Conservation (phyloP, 2,329 filamentous ascomycete species). For the Monosporascus sp. region DNA sequence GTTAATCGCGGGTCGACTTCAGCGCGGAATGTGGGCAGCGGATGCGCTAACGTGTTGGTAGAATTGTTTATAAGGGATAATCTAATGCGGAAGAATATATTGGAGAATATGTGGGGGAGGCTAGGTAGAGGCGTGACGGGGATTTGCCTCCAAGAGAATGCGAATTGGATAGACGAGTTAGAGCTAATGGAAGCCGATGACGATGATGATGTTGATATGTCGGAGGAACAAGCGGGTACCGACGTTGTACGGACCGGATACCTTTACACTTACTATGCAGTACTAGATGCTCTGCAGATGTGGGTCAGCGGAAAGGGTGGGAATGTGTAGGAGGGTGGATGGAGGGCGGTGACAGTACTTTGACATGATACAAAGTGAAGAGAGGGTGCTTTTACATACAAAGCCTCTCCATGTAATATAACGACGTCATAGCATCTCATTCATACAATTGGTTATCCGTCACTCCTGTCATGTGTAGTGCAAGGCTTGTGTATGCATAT, state of each 20-base stretch:
- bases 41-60: no score
- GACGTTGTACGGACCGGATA: no score
- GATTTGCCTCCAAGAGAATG: no score
- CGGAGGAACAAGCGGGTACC: neutral
- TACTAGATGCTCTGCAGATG: neutral
- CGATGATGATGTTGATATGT: neutral
- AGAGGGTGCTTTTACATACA: neutral
- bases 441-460: neutral
- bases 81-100: neutral
- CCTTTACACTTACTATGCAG: neutral
- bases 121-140: no score
- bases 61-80: neutral
- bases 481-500: no score
- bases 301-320: neutral
- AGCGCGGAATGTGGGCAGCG: neutral
- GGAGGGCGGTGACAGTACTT: neutral
- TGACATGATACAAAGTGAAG: neutral
- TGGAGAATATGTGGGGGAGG: neutral
- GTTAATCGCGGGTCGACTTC: neutral
- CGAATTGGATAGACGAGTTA: no score
- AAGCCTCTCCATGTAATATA: neutral
- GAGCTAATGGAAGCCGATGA: no score
- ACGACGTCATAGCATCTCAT: neutral
- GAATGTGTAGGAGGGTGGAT: neutral
- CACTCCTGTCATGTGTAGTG: no score